Percentiles rank a stretch among this genome's conserved stretches.
Evolutionary conservation across 1,284 basidiomycete genomes (phyloP).

Genomic region (Coniferiporia sulphurascens): DNA sequence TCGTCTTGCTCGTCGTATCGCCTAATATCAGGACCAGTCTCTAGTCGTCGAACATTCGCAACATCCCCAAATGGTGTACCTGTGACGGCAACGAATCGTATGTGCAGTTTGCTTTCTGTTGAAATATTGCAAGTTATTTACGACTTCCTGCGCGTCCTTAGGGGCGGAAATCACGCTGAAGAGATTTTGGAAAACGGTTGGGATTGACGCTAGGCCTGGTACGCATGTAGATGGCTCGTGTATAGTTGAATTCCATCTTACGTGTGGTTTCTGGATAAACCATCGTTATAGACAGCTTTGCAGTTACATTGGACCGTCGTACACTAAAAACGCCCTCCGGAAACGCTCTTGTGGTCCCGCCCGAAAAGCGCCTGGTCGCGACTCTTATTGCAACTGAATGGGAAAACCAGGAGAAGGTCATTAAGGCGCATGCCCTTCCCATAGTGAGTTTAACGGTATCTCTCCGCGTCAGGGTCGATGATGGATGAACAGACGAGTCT

Average conservation of each 20-base stretch:
- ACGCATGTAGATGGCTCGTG: constrained; percentile 22
- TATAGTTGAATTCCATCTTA: not conserved
- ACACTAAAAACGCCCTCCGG: constrained; percentile 87
- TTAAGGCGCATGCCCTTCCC: constrained; percentile 90
- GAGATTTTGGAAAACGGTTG: constrained; percentile 89
- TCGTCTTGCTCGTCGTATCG: not conserved
- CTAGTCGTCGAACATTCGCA: constrained; percentile 13
- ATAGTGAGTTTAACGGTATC: constrained; percentile 53
- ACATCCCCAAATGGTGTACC: constrained; percentile 32
- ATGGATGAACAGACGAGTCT: not conserved
- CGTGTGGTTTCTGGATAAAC: not conserved
- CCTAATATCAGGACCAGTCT: too few species aligned
- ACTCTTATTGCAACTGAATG: constrained; percentile 91
- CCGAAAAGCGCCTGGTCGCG: constrained; percentile 68
- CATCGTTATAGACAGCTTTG: constrained; percentile 39
- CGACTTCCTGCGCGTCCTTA: constrained; percentile 29
- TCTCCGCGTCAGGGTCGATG: constrained; percentile 8
- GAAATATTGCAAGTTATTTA: not conserved
- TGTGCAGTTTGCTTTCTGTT: constrained; percentile 14
- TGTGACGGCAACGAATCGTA: constrained; percentile 56
- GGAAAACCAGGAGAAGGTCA: constrained; percentile 84
- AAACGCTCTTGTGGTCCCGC: constrained; percentile 67
- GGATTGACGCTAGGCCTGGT: constrained; percentile 43
- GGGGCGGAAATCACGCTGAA: constrained; percentile 83
- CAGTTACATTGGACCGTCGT: constrained; percentile 80